Percentiles rank a stretch among this genome's conserved stretches.
phyloP scores from a whole-genome alignment of 192 early-diverging fungal species.

The Dissophora globulifera region DNA sequence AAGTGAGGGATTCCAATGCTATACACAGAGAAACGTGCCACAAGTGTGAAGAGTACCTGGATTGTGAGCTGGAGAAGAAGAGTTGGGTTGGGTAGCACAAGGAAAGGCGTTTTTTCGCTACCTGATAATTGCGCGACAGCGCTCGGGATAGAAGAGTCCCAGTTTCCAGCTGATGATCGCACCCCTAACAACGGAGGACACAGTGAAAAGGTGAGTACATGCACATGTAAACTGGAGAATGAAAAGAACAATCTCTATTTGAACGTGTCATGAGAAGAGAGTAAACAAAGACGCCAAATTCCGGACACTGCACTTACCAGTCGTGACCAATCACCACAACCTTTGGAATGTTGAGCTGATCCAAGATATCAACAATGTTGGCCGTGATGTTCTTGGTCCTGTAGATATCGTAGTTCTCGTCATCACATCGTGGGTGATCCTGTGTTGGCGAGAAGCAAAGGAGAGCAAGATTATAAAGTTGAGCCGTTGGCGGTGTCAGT shows the following conservation, averaged over 20 bases:
- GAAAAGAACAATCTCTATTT: too few species aligned
- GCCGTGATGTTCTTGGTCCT: conserved; percentile 57
- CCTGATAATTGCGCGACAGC: conserved; percentile 60
- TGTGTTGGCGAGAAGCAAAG: too few species aligned
- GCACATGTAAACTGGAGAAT: too few species aligned
- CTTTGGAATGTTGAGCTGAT: conserved; percentile 61
- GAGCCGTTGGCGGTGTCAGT: too few species aligned
- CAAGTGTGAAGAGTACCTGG: background rate
- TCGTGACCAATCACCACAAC: conserved; percentile 74
- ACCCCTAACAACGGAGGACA: conserved; percentile 52
- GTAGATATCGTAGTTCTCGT: conserved; percentile 53
- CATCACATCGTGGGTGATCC: conserved; percentile 53
- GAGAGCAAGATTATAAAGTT: too few species aligned
- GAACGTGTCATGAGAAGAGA: too few species aligned
- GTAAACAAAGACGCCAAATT: background rate
- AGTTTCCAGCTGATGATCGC: conserved; percentile 65
- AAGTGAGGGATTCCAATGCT: conserved; percentile 9
- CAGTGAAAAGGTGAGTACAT: background rate
- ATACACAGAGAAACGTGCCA: background rate
- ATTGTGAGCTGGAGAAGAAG: too few species aligned
- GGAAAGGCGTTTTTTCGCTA: background rate
- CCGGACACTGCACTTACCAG: conserved; percentile 66
- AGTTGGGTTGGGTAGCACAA: background rate
- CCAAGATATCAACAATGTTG: conserved; percentile 68
- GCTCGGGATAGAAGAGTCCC: conserved; percentile 67